These are phyloP conservation scores for Ogataea naganishii DNA, from an alignment of 805 yeast genomes.

Conservation along the genomic window DNA sequence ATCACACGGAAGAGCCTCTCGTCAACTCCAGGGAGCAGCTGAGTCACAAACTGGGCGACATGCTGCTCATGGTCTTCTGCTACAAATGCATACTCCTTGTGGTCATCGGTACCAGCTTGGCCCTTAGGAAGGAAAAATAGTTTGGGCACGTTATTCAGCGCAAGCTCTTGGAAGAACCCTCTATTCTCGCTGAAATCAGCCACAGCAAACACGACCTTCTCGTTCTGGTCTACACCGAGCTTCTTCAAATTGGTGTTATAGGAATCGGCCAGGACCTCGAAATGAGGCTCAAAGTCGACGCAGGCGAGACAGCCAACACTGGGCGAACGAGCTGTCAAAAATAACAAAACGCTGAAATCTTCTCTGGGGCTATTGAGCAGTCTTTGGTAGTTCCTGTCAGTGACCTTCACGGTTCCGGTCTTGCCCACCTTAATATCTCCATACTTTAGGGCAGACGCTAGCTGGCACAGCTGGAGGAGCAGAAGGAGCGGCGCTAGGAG, in stretches of 20 bases:
- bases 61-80: slow-evolving; percentile 29
- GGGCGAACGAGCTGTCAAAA: slow-evolving; percentile 67
- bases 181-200: slow-evolving; percentile 63
- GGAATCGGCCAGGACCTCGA: slow-evolving; percentile 49
- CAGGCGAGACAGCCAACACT: slow-evolving; percentile 75
- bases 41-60: slow-evolving; percentile 25
- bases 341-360: slow-evolving; percentile 56
- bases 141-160: slow-evolving; percentile 72
- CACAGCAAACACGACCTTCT: slow-evolving; percentile 56
- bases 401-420: slow-evolving; percentile 34
- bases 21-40: slow-evolving; percentile 11
- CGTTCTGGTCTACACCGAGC: slow-evolving; percentile 42
- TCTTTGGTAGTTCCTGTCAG: slow-evolving; percentile 50
- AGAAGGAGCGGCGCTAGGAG: too few relatives aligned
- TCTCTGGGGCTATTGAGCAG: slow-evolving; percentile 55
- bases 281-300: slow-evolving; percentile 59
- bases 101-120: slow-evolving; percentile 33
- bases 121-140: slow-evolving; percentile 40
- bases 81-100: slow-evolving; percentile 35
- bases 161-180: slow-evolving; percentile 40
- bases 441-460: slow-evolving; percentile 2
- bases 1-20: slow-evolving; percentile 23
- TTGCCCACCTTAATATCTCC: slow-evolving; percentile 2
- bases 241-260: slow-evolving; percentile 39
- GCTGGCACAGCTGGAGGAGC: slow-evolving; percentile 2